A percentile compares a stretch with the other conserved stretches of the same genome.
phyloP scores from a whole-genome alignment of 108 stramenopile species.

The Cyclotella choctawhatcheeana region DNA sequence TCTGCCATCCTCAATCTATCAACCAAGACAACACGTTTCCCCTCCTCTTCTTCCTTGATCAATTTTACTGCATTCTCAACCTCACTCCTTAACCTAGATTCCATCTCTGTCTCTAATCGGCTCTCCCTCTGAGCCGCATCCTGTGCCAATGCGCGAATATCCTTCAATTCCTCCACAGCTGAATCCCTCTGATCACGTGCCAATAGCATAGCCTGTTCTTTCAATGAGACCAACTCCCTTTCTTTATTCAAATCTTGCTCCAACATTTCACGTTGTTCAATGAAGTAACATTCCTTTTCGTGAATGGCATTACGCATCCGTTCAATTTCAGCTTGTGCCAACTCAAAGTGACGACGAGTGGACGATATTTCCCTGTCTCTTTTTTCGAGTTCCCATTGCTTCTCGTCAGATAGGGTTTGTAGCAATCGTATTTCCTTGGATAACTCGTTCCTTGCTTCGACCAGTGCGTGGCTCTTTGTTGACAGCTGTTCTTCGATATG shows the following conservation, averaged over 20 bases:
- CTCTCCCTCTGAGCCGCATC: constrained; percentile 56
- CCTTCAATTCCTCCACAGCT: constrained; percentile 52
- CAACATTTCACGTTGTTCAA: constrained; percentile 42
- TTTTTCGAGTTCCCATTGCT: constrained; percentile 44
- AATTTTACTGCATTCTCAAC: constrained; percentile 51
- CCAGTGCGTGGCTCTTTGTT: constrained; percentile 39
- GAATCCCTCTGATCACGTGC: constrained; percentile 55
- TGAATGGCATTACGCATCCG: constrained; percentile 38
- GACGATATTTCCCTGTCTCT: constrained; percentile 16
- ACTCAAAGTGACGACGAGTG: constrained; percentile 6
- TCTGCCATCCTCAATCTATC: constrained; percentile 42
- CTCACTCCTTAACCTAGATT: constrained; percentile 41
- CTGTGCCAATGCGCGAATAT: constrained; percentile 52
- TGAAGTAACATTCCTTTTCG: constrained; percentile 54
- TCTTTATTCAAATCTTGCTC: constrained; percentile 65
- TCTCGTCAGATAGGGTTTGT: constrained; percentile 45
- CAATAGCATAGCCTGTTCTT: constrained; percentile 67
- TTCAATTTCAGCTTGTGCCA: constrained; percentile 57
- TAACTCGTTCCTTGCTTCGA: constrained; percentile 40
- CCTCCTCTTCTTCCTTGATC: constrained; percentile 57
- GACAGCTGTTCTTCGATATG: constrained; percentile 74
- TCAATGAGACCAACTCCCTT: constrained; percentile 61
- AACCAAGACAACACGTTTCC: constrained; percentile 44
- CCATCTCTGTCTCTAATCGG: constrained; percentile 31
- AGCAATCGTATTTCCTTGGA: constrained; percentile 45